phyloP scores from a whole-genome alignment of 1,284 basidiomycete species.

The Puccinia brachypodii region DNA sequence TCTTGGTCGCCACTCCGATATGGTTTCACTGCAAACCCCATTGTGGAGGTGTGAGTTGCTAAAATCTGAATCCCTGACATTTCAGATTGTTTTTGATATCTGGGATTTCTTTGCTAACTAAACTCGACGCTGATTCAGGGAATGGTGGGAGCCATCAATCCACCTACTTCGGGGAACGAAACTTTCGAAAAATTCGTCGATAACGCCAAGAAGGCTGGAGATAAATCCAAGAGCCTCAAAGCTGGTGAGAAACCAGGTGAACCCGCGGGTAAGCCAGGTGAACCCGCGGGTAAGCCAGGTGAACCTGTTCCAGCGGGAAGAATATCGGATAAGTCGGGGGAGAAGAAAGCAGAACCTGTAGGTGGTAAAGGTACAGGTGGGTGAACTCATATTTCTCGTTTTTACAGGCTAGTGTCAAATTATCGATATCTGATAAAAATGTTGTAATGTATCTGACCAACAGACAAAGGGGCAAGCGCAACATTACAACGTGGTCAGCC shows the following conservation, averaged over 20 bases:
- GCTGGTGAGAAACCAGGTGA: background rate
- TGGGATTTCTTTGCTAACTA: background rate
- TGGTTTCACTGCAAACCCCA: slow-evolving; percentile 38
- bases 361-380: background rate
- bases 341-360: background rate
- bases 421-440: background rate
- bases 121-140: slow-evolving; percentile 2
- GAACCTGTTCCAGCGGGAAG: background rate
- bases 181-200: slow-evolving; percentile 38
- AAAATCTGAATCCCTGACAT: background rate
- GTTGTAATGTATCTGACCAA: background rate
- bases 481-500: background rate
- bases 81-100: background rate
- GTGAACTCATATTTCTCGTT: background rate
- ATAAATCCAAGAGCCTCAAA: background rate
- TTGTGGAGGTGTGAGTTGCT: slow-evolving; percentile 25
- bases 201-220: background rate
- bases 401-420: background rate
- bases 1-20: background rate
- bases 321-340: background rate
- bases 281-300: background rate
- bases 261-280: background rate
- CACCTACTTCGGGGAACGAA: background rate
- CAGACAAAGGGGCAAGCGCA: background rate
- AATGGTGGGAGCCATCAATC: slow-evolving; percentile 47